phyloP scores from a whole-genome alignment of 2,329 filamentous ascomycete species.

The Colletotrichum magnum region DNA sequence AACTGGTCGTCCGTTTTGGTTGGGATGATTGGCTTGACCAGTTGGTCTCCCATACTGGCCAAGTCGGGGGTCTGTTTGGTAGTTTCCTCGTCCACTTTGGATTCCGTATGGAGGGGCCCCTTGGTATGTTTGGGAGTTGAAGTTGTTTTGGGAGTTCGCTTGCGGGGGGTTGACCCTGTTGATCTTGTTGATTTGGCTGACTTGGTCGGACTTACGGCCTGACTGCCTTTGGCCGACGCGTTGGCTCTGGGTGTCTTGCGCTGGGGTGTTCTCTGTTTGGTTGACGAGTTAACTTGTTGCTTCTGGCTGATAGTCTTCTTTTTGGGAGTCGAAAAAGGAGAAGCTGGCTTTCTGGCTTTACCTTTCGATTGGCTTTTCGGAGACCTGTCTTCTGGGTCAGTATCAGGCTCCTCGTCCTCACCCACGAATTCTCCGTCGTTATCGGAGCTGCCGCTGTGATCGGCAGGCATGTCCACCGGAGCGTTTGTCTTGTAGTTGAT shows the following conservation, averaged over 20 bases:
- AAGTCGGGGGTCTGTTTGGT: conserved; percentile 3
- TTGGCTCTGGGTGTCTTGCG: conserved; percentile 23
- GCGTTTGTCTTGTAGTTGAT: conserved; percentile 48
- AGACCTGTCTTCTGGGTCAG: conserved; percentile 34
- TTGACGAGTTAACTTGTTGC: conserved; percentile 35
- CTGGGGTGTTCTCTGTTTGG: conserved; percentile 24
- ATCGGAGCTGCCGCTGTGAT: conserved; percentile 41
- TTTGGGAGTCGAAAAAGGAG: conserved; percentile 28
- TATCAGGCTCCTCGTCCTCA: conserved; percentile 45
- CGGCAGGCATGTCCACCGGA: conserved; percentile 35
- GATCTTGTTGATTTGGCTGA: neutral
- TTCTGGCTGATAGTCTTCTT: conserved; percentile 25
- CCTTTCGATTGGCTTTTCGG: conserved; percentile 23
- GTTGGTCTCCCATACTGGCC: neutral
- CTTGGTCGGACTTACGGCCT: conserved; percentile 3
- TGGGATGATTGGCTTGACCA: neutral
- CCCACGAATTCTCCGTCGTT: conserved; percentile 48
- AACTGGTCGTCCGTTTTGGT: conserved; percentile 1
- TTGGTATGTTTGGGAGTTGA: conserved; percentile 8
- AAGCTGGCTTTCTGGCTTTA: conserved; percentile 35
- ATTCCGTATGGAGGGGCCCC: neutral
- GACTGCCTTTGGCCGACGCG: conserved; percentile 10
- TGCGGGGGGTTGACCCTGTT: conserved; percentile 10
- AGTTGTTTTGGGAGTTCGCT: conserved; percentile 16
- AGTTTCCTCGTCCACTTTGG: neutral